phyloP scores from a whole-genome alignment of 2,329 filamentous ascomycete genomes.

The Phialemonium atrogriseum region DNA sequence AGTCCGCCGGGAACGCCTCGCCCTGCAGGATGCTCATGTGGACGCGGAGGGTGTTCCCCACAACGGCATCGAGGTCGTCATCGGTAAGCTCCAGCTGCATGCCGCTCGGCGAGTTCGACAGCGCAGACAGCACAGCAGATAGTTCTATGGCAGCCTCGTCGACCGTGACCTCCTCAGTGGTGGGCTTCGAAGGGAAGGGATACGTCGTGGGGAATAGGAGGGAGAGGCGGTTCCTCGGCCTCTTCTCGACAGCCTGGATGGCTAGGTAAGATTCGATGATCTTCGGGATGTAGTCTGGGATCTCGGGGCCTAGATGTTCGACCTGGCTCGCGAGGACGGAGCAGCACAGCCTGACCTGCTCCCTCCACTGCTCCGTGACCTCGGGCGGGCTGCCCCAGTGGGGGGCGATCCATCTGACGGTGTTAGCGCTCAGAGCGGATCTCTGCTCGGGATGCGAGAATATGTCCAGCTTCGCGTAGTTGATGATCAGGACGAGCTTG shows the following conservation, averaged over 20 bases:
- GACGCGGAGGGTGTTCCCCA: constrained; percentile 73
- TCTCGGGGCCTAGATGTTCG: constrained; percentile 67
- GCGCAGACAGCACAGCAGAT: constrained; percentile 74
- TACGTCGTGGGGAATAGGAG: constrained; percentile 85
- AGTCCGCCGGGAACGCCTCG: constrained; percentile 79
- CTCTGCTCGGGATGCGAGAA: constrained; percentile 74
- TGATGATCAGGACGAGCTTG: constrained; percentile 86
- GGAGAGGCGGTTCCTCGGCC: constrained; percentile 61
- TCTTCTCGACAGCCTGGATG: constrained; percentile 50
- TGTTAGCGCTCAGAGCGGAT: constrained; percentile 67
- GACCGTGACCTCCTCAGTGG: constrained; percentile 54
- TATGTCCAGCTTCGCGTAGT: constrained; percentile 74
- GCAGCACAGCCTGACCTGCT: constrained; percentile 88
- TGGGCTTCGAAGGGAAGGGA: constrained; percentile 71
- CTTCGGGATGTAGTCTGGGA: constrained; percentile 83
- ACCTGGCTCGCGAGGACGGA: constrained; percentile 85
- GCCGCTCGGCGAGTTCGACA: constrained; percentile 65
- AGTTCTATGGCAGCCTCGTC: constrained; percentile 87
- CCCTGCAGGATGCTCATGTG: constrained; percentile 84
- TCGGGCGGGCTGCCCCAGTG: constrained; percentile 77
- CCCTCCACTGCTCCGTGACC: constrained; percentile 78
- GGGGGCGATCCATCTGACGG: constrained; percentile 81
- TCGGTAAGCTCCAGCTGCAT: constrained; percentile 69
- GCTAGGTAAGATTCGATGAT: constrained; percentile 82
- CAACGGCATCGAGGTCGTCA: constrained; percentile 63